A percentile compares a stretch with the other conserved stretches of the same genome.
phyloP scores from a whole-genome alignment of 1,139 yeast genomes.

The Candida freyschussii region DNA sequence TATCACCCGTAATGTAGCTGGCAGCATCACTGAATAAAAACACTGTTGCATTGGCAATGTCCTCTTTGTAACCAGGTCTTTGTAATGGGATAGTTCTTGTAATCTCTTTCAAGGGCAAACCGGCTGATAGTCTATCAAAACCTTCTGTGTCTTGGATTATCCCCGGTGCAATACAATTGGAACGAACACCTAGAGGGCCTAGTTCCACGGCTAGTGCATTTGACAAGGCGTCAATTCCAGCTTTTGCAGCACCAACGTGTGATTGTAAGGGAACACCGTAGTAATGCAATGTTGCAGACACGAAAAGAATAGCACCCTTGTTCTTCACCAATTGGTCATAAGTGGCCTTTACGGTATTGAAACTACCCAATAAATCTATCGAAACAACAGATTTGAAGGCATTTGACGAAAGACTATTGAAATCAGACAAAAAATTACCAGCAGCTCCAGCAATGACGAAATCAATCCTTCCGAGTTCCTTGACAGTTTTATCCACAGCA shows the following conservation, averaged over 20 bases:
- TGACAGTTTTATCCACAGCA: constrained; percentile 65
- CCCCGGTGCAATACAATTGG: constrained; percentile 86
- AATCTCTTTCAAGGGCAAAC: constrained; percentile 37
- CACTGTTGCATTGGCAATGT: constrained; percentile 86
- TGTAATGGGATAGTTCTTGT: constrained; percentile 62
- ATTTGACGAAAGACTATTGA: constrained; percentile 70
- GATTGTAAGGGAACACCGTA: constrained; percentile 81
- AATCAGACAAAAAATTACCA: constrained; percentile 81
- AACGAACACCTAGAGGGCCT: constrained; percentile 80
- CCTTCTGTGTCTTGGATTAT: constrained; percentile 83
- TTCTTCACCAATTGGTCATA: constrained; percentile 57
- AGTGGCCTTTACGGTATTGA: constrained; percentile 80
- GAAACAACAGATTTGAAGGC: constrained; percentile 84
- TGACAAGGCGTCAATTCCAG: constrained; percentile 85
- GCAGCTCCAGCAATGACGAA: constrained; percentile 94
- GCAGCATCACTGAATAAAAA: constrained; percentile 83
- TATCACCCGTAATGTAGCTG: constrained; percentile 69
- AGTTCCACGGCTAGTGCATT: constrained; percentile 81
- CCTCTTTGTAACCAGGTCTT: constrained; percentile 67
- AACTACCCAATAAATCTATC: constrained; percentile 82
- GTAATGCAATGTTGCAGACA: constrained; percentile 83
- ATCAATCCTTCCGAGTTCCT: constrained; percentile 68
- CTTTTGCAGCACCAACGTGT: constrained; percentile 92
- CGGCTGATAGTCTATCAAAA: constrained; percentile 48
- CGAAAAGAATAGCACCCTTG: constrained; percentile 71